phyloP scores from a whole-genome alignment of 1,284 basidiomycete species.

The Leccinum pachyderme region DNA sequence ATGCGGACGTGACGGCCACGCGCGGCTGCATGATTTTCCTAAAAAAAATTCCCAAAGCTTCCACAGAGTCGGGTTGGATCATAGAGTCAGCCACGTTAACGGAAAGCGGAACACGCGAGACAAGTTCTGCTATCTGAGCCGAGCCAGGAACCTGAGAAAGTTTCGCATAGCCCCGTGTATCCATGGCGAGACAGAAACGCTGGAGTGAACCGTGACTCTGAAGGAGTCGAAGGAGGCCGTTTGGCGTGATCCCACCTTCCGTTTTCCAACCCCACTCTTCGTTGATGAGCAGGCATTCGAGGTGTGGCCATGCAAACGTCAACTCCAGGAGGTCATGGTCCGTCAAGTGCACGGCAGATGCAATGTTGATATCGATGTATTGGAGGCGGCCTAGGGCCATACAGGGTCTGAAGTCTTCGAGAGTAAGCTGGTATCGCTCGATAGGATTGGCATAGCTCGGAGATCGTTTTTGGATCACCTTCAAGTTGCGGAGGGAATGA shows the following conservation, averaged over 20 bases:
- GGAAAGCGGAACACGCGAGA: constrained; percentile 7
- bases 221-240: constrained; percentile 16
- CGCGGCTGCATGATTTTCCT: constrained; percentile 12
- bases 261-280: constrained; percentile 21
- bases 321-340: constrained; percentile 16
- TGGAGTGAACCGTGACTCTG: constrained; percentile 11
- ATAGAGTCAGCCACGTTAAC: constrained; percentile 19
- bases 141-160: background rate
- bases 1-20: constrained; percentile 2
- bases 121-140: background rate
- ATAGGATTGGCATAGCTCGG: background rate
- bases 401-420: constrained; percentile 19
- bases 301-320: constrained; percentile 16
- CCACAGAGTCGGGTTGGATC: constrained; percentile 17
- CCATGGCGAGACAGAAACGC: constrained; percentile 22
- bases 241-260: constrained; percentile 16
- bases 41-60: constrained; percentile 18
- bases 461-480: constrained; percentile 14
- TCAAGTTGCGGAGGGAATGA: constrained; percentile 7
- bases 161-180: constrained; percentile 14
- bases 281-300: constrained; percentile 19
- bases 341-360: constrained; percentile 10
- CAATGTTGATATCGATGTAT: constrained; percentile 12
- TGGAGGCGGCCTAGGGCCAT: constrained; percentile 15
- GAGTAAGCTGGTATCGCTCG: constrained; percentile 10